Evolutionary conservation across 169 alveolate species (phyloP), one percentile per base, ranked within the genome.

Genomic region (Toxoplasma gondii): DNA sequence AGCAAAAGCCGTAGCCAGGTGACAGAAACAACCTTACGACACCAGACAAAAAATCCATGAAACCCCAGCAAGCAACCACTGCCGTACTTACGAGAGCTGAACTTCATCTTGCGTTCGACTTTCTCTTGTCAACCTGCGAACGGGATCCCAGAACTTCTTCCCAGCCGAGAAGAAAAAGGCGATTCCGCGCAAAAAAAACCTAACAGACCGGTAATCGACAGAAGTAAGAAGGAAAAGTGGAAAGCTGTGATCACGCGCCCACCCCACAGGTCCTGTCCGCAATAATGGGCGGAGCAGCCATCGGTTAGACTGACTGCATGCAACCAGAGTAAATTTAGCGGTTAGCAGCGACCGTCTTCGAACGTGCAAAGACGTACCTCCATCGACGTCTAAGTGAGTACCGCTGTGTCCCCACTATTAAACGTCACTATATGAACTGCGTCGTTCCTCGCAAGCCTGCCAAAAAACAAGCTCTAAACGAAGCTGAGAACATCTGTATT

Each of bases 81-180:
- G 78, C 78, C 34, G 34, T 64, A 64, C 78, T 64, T 64, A 64
- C 78, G 78, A 64, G 78, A 64, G 78, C 78, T 64, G 78, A 64
- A 64, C 78, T 64, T 64, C 78, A 64, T 64, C 58, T 49, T 64
- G 78, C 34, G 78, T 64, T 64, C 78, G 34, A 64, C 78, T 64
- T 64, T 64, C 78, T 64, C 78, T 64, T 64, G 78, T 64, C 78
- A 64, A 19, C 36, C 78, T 24, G 78, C 78, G 36, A 64, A 64
- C 36, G 78, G 34, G 78, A 64, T 64, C 29, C 78, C 78, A 64
- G 34, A 64, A 64, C 78, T 64, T 64, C 78, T 64, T 64, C 78
- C 78, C 34, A 64, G 58, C 58, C 58, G 58, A 64, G 78, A 64
- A 64, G 78, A 64, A 64, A 64, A 64, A 64, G 78, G 78, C 9